These are phyloP conservation scores for Psilocybe azurescens DNA, from an alignment of 768 basidiomycete species.

Conservation along the genomic window DNA sequence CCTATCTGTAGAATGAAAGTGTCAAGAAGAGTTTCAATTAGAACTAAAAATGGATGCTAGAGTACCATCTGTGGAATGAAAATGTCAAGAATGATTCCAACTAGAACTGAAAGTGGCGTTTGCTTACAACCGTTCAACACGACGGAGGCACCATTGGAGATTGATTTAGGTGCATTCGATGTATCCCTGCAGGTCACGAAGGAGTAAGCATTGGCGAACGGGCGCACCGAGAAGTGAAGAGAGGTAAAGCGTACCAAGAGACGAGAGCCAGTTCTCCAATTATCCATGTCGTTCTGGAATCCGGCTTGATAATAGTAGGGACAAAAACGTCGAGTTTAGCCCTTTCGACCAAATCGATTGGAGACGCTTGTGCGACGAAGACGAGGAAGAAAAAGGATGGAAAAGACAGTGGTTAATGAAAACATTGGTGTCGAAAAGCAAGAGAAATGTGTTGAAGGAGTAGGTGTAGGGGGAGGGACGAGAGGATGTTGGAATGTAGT, in stretches of 20 bases:
- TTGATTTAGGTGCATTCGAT: slow-evolving; percentile 40
- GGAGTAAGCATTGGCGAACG: too few relatives aligned
- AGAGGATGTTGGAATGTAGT: slow-evolving; percentile 11
- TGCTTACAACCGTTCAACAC: slow-evolving; percentile 35
- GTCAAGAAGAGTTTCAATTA: background rate
- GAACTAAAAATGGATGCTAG: background rate
- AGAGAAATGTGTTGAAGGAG: slow-evolving; percentile 11
- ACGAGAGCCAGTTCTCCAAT: slow-evolving; percentile 32
- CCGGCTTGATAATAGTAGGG: slow-evolving; percentile 34
- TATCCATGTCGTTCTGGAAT: slow-evolving; percentile 31
- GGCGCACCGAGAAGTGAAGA: background rate
- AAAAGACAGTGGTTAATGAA: slow-evolving; percentile 28
- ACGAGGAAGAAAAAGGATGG: slow-evolving; percentile 30
- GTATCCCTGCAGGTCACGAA: slow-evolving; percentile 37
- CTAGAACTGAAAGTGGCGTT: background rate
- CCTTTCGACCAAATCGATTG: slow-evolving; percentile 27
- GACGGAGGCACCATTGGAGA: slow-evolving; percentile 46
- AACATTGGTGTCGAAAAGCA: slow-evolving; percentile 25
- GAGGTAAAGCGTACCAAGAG: slow-evolving; percentile 30
- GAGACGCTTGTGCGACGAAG: slow-evolving; percentile 29
- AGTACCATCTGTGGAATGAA: slow-evolving; percentile 25
- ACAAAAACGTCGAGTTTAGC: slow-evolving; percentile 34
- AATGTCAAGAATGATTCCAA: background rate
- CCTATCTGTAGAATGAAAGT: slow-evolving; percentile 25
- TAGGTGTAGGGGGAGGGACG: slow-evolving; percentile 9